Evolutionary conservation across 2,329 filamentous ascomycete genomes (phyloP).

Genomic region (Penicillium thymicola): DNA sequence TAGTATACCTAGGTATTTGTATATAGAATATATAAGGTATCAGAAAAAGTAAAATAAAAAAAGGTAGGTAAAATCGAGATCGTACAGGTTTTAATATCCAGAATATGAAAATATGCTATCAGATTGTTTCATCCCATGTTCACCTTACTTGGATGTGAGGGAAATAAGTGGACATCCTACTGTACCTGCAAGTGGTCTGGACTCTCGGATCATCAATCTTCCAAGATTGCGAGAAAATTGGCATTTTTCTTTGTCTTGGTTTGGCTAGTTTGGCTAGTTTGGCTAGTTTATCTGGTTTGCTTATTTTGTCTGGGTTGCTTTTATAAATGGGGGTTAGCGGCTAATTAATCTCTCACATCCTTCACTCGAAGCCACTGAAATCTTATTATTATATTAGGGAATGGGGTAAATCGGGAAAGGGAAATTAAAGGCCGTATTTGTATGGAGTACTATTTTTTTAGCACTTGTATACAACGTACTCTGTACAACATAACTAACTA

Average conservation of each 20-base stretch:
- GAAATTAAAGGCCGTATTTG: not conserved
- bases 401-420: not conserved
- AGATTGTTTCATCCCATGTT: slow-evolving; percentile 10
- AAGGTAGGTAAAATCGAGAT: not conserved
- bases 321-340: not conserved
- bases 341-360: not conserved
- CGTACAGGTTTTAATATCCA: not conserved
- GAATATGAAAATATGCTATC: not conserved
- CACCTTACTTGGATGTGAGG: slow-evolving; percentile 8
- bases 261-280: not conserved
- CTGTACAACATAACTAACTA: too few relatives aligned
- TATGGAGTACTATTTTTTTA: not conserved
- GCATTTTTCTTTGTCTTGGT: not conserved
- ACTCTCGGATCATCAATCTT: slow-evolving; percentile 4
- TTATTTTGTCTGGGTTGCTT: not conserved
- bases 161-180: not conserved
- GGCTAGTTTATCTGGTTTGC: not conserved
- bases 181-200: not conserved
- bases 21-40: not conserved
- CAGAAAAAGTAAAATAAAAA: not conserved
- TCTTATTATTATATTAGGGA: not conserved
- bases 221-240: slow-evolving; percentile 2
- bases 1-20: not conserved
- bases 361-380: not conserved
- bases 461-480: too few relatives aligned